phyloP scores from a whole-genome alignment of 2,329 filamentous ascomycete species.

The Microsporum ferrugineum region DNA sequence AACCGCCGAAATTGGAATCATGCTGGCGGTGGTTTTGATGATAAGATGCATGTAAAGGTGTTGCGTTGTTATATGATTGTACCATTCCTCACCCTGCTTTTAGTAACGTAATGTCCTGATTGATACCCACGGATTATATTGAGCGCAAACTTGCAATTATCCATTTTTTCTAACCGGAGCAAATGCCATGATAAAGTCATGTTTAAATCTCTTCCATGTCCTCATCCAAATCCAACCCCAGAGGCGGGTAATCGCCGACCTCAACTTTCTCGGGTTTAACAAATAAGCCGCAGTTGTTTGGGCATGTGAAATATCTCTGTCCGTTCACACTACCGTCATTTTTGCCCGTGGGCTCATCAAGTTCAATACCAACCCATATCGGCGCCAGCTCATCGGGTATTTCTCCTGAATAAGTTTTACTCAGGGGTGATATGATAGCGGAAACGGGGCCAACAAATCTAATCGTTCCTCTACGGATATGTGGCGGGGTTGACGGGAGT shows the following conservation, averaged over 20 bases:
- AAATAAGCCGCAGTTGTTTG: slow-evolving; percentile 46
- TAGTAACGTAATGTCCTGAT: neutral
- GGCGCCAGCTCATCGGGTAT: slow-evolving; percentile 18
- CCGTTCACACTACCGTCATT: slow-evolving; percentile 48
- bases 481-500: slow-evolving; percentile 32
- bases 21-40: neutral
- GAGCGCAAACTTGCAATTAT: neutral
- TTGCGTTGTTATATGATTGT: neutral
- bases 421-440: slow-evolving; percentile 27
- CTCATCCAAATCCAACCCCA: slow-evolving; percentile 42
- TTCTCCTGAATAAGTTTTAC: slow-evolving; percentile 15
- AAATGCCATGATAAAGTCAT: too few species aligned
- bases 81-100: neutral
- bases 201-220: slow-evolving; percentile 46
- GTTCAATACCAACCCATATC: slow-evolving; percentile 47
- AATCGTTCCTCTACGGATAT: slow-evolving; percentile 34
- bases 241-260: slow-evolving; percentile 46
- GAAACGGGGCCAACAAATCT: slow-evolving; percentile 34
- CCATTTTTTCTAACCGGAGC: neutral
- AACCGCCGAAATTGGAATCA: neutral
- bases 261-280: slow-evolving; percentile 52
- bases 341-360: slow-evolving; percentile 55
- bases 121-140: neutral
- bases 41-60: neutral
- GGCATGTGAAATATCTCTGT: slow-evolving; percentile 45